Base-by-base conservation (phyloP, 345 rosid species). In the Lumnitzera racemosa region DNA sequence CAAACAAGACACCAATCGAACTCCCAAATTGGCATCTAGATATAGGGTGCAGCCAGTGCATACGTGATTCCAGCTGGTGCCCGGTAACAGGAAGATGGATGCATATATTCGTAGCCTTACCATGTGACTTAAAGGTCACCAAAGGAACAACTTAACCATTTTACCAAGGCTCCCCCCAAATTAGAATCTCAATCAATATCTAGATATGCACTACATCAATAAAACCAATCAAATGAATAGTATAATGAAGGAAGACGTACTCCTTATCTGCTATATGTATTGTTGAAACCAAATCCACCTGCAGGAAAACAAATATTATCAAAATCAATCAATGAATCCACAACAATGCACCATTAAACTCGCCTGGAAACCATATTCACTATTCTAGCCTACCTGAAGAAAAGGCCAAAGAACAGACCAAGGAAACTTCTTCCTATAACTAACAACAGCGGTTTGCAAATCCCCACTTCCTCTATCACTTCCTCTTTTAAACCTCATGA, bases 231-330 rank as follows among this genome's bases (percentile, higher is more conserved):
- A 36, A 36, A 36, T 9, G 43, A 36, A 11, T 49, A 24, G 49
- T 29, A 12, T 47, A 46, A 48, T 13, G 23, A 57, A 20, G n/a
- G 24, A 20, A 56, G 46, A 57, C 88, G 57, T 83, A 89, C 95
- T 84, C 90, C 82, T 85, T 83, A 72, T 94, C 97, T 2, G 90
- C 99, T 56, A 90, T 86, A 70, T 94, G 99, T 75, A 94, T 84
- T 1, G 97, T 81, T 23, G 97, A 94, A 49, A 90, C 90, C 81
- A 90, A 88, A 86, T 94, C 96, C 65, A 89, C 91, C 99, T 94
- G 70, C 74, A 70, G 8, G 23, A 65, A 54, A 31, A 48, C 15
- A 53, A 27, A 43, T 43, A 27, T 49, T 50, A 29, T 46, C 25
- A 16, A 31, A 50, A 50, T 31, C n/a, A n/a, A 64, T 36, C 11